Evolutionary conservation across 2,329 filamentous ascomycete genomes (phyloP), one percentile per base, ranked within the genome.

Genomic region (Didymella segeticola): DNA sequence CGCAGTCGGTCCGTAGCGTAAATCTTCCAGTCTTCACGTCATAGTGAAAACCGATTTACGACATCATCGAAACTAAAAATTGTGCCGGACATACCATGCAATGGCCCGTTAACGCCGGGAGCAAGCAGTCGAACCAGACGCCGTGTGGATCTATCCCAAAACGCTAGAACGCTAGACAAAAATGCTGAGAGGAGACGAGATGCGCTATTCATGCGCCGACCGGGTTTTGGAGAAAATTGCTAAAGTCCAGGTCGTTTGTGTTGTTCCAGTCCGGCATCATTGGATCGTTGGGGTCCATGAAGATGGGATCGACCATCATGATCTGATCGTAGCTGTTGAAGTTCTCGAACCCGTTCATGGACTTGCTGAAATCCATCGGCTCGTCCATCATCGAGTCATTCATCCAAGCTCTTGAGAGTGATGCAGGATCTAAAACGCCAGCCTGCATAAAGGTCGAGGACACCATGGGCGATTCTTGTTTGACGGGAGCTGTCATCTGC

Each of bases 201-300:
- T 47, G 56, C 46, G 39, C 58, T 50, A 59, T 61, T 69, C 60
- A 73, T 51, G 68, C 68, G 41, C 64, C 66, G 10, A 71, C 63
- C 27, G 67, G 69, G 56, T 72, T 73, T 48, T 72, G 61, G 56
- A 75, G 69, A 62, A 73, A 75, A 43, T 56, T 71, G 60, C 53
- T 73, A 56, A 75, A 74, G 36, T 75, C 72, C 46, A 75, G 41
- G 25, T 75, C 72, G 46, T 49, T 68, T 17, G 65, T 59, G 23
- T 62, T 66, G 43, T 70, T 73, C 71, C 72, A 74, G 48, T 69
- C 67, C 8, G 67, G 62, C 69, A 73, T 69, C 59, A 70, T 71
- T 12, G 69, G 66, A 31, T 69, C 68, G 33, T 60, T 63, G 19
- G 64, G 61, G 34, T 63, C 60, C 46, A 74, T 63, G 3, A 64